These are phyloP conservation scores for Trichoderma guizhouense DNA, from an alignment of 2,329 filamentous ascomycete species.

Conservation along the genomic window DNA sequence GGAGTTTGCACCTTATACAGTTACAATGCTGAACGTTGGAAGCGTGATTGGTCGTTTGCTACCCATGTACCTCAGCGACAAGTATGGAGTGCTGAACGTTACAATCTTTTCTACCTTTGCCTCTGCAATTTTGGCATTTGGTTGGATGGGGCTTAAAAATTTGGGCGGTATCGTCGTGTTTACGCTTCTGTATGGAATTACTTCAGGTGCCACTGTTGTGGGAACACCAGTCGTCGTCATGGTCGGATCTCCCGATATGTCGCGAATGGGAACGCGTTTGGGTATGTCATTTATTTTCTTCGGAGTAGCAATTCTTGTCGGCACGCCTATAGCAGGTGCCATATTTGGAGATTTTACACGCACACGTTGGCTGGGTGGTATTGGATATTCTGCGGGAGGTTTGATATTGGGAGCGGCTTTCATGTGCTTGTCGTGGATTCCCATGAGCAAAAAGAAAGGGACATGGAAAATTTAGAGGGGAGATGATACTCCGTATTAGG, in stretches of 20 bases:
- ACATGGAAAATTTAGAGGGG: background rate
- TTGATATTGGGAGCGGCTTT: background rate
- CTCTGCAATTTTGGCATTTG: background rate
- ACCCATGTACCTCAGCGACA: conserved; percentile 37
- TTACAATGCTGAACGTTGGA: conserved; percentile 46
- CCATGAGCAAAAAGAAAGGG: background rate
- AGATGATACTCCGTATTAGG: too few relatives aligned
- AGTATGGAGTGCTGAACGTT: conserved; percentile 36
- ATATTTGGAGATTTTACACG: background rate
- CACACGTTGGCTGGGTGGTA: background rate
- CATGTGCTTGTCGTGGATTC: background rate
- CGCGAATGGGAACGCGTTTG: background rate
- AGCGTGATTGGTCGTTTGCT: conserved; percentile 45
- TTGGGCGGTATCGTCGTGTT: background rate
- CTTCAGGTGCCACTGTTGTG: background rate
- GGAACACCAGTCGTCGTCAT: background rate
- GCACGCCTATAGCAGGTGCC: conserved; percentile 10
- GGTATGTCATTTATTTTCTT: conserved; percentile 6
- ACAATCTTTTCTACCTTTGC: conserved; percentile 23
- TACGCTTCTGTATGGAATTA: background rate
- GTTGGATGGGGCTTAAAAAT: conserved; percentile 2
- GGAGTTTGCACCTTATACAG: conserved; percentile 37
- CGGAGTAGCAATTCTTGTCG: background rate
- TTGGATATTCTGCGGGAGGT: background rate
- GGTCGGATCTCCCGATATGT: background rate